Percentiles rank a stretch among this genome's conserved stretches.
phyloP scores from a whole-genome alignment of 345 rosid genomes.

The Geranium rotundifolium region DNA sequence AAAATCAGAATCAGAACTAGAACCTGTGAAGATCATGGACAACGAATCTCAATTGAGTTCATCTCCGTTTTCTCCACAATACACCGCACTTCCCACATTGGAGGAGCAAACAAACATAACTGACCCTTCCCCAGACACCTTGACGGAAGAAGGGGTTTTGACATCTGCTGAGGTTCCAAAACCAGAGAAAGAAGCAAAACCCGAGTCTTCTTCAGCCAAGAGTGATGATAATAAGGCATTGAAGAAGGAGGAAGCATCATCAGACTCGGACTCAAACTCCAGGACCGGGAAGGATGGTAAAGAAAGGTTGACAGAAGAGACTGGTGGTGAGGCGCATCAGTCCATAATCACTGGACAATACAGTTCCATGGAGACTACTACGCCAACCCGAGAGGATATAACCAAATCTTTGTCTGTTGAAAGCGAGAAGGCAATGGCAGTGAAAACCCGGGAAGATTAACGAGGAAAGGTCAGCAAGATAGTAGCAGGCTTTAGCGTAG shows the following conservation, averaged over 20 bases:
- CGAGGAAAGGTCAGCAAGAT: background rate
- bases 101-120: too few species aligned
- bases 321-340: too few species aligned
- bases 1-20: background rate
- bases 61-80: too few species aligned
- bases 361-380: too few species aligned
- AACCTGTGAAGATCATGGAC: background rate
- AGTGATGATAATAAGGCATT: too few species aligned
- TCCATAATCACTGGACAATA: too few species aligned
- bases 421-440: background rate
- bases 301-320: background rate
- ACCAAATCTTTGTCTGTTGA: background rate
- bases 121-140: too few species aligned
- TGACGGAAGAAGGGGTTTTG: too few species aligned
- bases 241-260: too few species aligned
- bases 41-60: background rate
- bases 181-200: background rate
- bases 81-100: too few species aligned
- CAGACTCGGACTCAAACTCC: background rate
- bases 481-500: background rate
- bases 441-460: background rate
- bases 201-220: background rate
- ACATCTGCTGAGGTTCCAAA: background rate
- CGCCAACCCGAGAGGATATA: background rate
- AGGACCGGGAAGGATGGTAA: background rate